These are phyloP conservation scores for Mucor indicus DNA, from an alignment of 371 early-diverging fungal genomes.

Conservation along the genomic window DNA sequence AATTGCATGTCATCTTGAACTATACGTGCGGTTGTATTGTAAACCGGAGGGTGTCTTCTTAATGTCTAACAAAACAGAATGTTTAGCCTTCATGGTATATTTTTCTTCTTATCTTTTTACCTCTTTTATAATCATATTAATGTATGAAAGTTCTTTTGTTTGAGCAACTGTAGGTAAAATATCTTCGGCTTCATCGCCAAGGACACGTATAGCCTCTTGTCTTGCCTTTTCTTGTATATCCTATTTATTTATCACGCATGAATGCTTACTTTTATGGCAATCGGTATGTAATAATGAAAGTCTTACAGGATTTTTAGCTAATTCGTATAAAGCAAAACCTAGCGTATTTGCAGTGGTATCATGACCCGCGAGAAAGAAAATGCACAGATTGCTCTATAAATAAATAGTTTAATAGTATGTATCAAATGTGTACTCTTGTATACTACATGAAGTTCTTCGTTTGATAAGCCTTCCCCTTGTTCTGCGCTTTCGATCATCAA, in stretches of 20 bases:
- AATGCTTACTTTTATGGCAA: too few relatives aligned
- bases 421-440: too few relatives aligned
- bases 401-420: too few relatives aligned
- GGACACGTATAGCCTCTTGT: conserved; percentile 12
- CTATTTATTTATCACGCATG: too few relatives aligned
- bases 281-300: too few relatives aligned
- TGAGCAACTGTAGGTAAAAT: conserved; percentile 19
- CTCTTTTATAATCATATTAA: conserved; percentile 25
- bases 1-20: conserved; percentile 30
- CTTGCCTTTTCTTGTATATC: conserved; percentile 24
- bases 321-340: conserved; percentile 22
- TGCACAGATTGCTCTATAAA: conserved; percentile 14
- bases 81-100: too few relatives aligned
- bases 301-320: conserved; percentile 27
- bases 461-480: conserved; percentile 14
- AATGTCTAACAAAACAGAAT: too few relatives aligned
- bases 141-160: conserved; percentile 15
- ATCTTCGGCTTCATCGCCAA: conserved; percentile 24
- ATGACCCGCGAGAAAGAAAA: conserved; percentile 28
- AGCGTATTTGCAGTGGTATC: conserved; percentile 32
- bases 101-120: too few relatives aligned
- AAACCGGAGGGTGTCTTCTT: conserved; percentile 34
- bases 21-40: conserved; percentile 12
- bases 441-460: conserved; percentile 30
- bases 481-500: conserved; percentile 39